Evolutionary conservation across 495 filamentous ascomycete genomes (phyloP).

Genomic region (Lepraria neglecta): DNA sequence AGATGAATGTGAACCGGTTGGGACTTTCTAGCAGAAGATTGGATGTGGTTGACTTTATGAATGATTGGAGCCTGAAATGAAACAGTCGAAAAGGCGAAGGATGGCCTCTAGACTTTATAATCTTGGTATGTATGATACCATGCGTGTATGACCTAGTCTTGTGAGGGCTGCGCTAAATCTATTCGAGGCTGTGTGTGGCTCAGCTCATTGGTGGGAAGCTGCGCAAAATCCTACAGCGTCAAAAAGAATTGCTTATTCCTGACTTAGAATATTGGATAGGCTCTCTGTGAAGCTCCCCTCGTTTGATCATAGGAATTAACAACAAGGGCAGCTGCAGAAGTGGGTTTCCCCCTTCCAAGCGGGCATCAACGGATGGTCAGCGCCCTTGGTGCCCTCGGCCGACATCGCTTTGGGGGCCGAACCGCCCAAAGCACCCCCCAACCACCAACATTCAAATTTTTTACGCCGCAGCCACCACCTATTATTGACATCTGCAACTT

Average conservation of each 20-base stretch:
- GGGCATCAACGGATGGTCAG: neutral
- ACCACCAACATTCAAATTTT: constrained; percentile 12
- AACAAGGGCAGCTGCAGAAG: neutral
- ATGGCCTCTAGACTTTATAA: neutral
- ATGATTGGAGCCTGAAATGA: neutral
- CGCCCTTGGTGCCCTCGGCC: neutral
- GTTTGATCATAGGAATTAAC: neutral
- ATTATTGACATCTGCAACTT: neutral
- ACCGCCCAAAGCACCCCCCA: neutral
- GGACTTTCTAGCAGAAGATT: no score
- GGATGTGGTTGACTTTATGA: neutral
- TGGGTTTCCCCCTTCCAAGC: neutral
- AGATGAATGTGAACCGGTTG: neutral
- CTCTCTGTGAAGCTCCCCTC: neutral
- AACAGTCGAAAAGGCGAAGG: neutral
- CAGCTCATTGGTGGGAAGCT: neutral
- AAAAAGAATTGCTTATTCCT: neutral
- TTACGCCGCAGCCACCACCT: neutral
- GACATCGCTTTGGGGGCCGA: neutral
- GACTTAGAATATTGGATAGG: neutral
- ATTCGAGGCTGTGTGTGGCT: constrained; percentile 11
- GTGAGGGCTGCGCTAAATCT: neutral
- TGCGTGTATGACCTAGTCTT: no score
- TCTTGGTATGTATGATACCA: neutral
- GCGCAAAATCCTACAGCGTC: neutral